A percentile compares a stretch with the other conserved stretches of the same genome.
These are phyloP conservation scores for Aspergillus thermomutatus DNA, from an alignment of 2,329 filamentous ascomycete genomes.

Conservation along the genomic window DNA sequence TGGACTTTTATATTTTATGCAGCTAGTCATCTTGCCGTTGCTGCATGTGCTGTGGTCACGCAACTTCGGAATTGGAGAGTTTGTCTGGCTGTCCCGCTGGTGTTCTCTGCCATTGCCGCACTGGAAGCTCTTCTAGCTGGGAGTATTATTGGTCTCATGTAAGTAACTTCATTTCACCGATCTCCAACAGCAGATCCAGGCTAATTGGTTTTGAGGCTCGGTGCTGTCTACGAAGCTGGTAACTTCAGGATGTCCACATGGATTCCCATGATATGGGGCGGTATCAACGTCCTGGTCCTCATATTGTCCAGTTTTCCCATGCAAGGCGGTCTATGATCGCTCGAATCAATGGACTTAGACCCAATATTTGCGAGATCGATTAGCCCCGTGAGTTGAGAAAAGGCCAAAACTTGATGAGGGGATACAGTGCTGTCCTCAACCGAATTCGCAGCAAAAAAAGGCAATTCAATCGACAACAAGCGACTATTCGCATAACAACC, in stretches of 20 bases:
- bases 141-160: conserved; percentile 78
- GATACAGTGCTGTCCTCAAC: background rate
- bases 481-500: background rate
- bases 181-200: too few relatives aligned
- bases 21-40: conserved; percentile 69
- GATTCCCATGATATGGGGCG: conserved; percentile 86
- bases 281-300: conserved; percentile 77
- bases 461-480: background rate
- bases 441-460: background rate
- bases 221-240: conserved; percentile 75
- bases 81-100: conserved; percentile 68
- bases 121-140: conserved; percentile 76
- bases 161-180: conserved; percentile 35
- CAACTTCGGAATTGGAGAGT: conserved; percentile 52
- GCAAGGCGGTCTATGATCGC: conserved; percentile 72
- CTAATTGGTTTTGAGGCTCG: conserved; percentile 53
- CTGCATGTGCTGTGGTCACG: conserved; percentile 67
- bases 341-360: background rate
- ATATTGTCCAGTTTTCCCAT: conserved; percentile 91
- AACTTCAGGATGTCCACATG: conserved; percentile 91
- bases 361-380: background rate
- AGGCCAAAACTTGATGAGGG: background rate
- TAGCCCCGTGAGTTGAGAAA: background rate
- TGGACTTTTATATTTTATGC: conserved; percentile 83
- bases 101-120: conserved; percentile 69